Evolutionary conservation across 192 early-diverging fungal species (phyloP).

Genomic region (Chytriomyces confervae): DNA sequence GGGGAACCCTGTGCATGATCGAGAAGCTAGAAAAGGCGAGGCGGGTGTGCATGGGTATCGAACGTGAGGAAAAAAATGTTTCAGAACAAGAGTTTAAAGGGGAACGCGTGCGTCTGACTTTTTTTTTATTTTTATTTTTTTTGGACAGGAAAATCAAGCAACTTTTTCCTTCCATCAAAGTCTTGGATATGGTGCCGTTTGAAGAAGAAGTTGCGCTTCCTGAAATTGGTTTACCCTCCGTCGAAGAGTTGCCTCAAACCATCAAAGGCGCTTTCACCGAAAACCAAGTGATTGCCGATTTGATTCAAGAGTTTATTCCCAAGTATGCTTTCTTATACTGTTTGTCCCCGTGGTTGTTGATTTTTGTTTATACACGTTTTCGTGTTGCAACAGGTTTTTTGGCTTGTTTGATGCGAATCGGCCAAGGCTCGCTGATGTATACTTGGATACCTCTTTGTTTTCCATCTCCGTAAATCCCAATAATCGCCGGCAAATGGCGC

Average conservation of each 20-base stretch:
- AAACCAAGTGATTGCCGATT: constrained; percentile 33
- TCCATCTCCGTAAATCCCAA: constrained; percentile 43
- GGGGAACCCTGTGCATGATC: constrained; percentile 46
- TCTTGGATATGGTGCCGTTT: constrained; percentile 49
- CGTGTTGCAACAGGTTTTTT: constrained; percentile 29
- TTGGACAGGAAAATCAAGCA: constrained; percentile 42
- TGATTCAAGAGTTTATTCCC: constrained; percentile 44
- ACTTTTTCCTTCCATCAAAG: constrained; percentile 47
- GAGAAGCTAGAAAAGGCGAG: constrained; percentile 44
- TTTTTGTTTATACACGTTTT: not conserved
- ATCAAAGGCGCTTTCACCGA: constrained; percentile 45
- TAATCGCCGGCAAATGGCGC: constrained; percentile 1
- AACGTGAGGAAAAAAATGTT: constrained; percentile 23
- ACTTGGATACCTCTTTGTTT: constrained; percentile 40
- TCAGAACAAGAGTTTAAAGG: not conserved
- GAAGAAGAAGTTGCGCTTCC: constrained; percentile 43
- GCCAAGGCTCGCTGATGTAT: constrained; percentile 37
- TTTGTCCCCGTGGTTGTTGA: not conserved
- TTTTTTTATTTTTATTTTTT: not conserved
- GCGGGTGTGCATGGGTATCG: constrained; percentile 34
- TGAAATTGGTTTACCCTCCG: constrained; percentile 33
- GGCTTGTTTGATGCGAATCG: constrained; percentile 48
- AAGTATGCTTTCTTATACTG: constrained; percentile 20
- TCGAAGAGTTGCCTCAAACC: constrained; percentile 36
- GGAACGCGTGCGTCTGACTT: constrained; percentile 1